These are phyloP conservation scores for Xerocomus spinulosus DNA, from an alignment of 768 basidiomycete genomes.

Conservation along the genomic window DNA sequence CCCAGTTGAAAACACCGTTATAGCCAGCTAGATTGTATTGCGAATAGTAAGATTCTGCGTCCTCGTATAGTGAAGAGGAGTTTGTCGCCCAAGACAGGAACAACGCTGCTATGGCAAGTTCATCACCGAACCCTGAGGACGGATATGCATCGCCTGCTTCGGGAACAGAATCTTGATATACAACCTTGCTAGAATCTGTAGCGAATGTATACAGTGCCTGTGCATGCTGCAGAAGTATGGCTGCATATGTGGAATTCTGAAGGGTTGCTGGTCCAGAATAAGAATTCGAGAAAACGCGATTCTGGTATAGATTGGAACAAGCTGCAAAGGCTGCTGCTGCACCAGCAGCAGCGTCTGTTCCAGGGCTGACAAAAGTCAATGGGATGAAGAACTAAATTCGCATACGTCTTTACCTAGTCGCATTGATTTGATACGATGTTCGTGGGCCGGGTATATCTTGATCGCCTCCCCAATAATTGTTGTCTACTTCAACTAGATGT, in stretches of 20 bases:
- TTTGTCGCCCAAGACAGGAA: slow-evolving; percentile 72
- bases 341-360: slow-evolving; percentile 85
- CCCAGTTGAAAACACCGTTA: slow-evolving; percentile 82
- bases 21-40: slow-evolving; percentile 50
- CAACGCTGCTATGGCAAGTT: slow-evolving; percentile 70
- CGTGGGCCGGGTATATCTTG: slow-evolving; percentile 68
- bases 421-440: slow-evolving; percentile 74
- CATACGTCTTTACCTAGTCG: slow-evolving; percentile 39
- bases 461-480: slow-evolving; percentile 90
- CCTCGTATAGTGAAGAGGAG: slow-evolving; percentile 51
- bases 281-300: slow-evolving; percentile 48
- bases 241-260: slow-evolving; percentile 67
- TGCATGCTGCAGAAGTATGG: slow-evolving; percentile 68
- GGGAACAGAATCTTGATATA: slow-evolving; percentile 71
- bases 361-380: slow-evolving; percentile 45
- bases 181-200: slow-evolving; percentile 54
- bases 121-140: slow-evolving; percentile 70
- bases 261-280: slow-evolving; percentile 62
- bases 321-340: slow-evolving; percentile 85
- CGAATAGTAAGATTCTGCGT: slow-evolving; percentile 59
- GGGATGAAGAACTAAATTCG: not conserved
- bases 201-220: slow-evolving; percentile 73
- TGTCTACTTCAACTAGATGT: slow-evolving; percentile 52
- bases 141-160: slow-evolving; percentile 58
- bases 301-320: slow-evolving; percentile 76